Evolutionary conservation across 495 filamentous ascomycete species (phyloP), one percentile per base, ranked within the genome.

Genomic region (Penicillium canescens): DNA sequence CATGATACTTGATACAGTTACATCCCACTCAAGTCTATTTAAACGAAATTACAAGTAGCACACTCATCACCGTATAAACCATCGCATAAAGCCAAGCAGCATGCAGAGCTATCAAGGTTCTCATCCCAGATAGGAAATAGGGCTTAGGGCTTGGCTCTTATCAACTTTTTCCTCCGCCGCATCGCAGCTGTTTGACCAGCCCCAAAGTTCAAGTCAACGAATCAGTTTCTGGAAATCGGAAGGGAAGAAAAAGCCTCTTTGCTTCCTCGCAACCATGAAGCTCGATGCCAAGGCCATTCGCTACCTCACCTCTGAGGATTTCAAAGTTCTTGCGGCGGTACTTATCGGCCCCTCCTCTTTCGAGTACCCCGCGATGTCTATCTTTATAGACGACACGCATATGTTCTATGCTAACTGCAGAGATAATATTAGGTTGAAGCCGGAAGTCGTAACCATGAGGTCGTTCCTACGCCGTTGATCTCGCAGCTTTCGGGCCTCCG

Each of bases 391-490:
- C 76, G 62, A 79, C 66, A 62, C 62, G 62, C 46, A 28, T 50
- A 9, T 20, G 55, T 36, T 3, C 34, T 37, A 4, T 35, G 28
- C 49, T 51, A 51, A 51, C 10, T 3, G 16, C 12, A 12, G 6
- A 3, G 7, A 40, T 28, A 47, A 14, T 26, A 38, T 13, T 62
- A 96, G 92, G 88, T 92, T 60, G 94, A 99, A 71, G 85, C 85
- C 65, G 95, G 92, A 64, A 92, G 87, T 73, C 91, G 87, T 64
- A 98, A 98, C 78, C 94, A 99, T 73, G 94, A 98, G 75, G 78
- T 98, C 35, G 92, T 99, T 14, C 94, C 94, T 2, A 96, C 92
- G 3, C 79, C 90, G 4, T 72, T 99, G 54, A 97, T 98, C 48
- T 82, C 85, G 42, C 86, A 91, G 65, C 78, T 97, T 14, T 84